Base-by-base conservation (phyloP, 1,139 yeast genomes). In the Suhomyces bribrorum region DNA sequence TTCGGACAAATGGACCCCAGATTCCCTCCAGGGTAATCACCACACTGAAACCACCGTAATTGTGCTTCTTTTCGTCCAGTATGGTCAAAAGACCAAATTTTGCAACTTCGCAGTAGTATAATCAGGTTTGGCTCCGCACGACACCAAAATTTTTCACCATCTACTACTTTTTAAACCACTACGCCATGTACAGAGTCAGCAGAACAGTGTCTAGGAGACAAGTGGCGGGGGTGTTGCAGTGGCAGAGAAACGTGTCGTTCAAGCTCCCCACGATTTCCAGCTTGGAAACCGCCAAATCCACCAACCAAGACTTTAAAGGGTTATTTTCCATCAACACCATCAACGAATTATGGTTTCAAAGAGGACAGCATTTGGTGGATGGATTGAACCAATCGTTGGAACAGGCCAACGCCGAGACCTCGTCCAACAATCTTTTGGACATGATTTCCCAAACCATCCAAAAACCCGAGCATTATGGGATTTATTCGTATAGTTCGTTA, bases 401-500 rank as follows among this genome's bases (percentile, higher is more conserved):
- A 13, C 69, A 66, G 26, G 44, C 49, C 16, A 39, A 38, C 11
- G 41, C 49, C n/a, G 41, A 34, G 9, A 16, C 42, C 24, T 38
- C 27, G 3, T 32, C 43, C n/a, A 46, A 42, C 37, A 46, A 53
- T 47, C 63, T 73, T 45, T 54, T 54, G 36, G 70, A 64, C 40
- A 57, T 73, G 38, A 61, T 75, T 28, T 48, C 63, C 12, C 60
- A 64, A 44, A 69, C 78, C 7, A 69, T 73, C 37, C 69, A 68
- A 48, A 72, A 69, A 43, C 77, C 75, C n/a, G 74, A 66, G 40
- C 69, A 74, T 41, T 58, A 59, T 34, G 67, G 64, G 15, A 63
- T 82, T 33, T 79, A 75, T 52, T 73, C 79, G 43, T 69, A 77
- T 46, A 83, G 89, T 3, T 70, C 87, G 1, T 59, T 78, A 26